Conservation (phyloP, 768 basidiomycete genomes). For the Trametes cinnabarina region DNA sequence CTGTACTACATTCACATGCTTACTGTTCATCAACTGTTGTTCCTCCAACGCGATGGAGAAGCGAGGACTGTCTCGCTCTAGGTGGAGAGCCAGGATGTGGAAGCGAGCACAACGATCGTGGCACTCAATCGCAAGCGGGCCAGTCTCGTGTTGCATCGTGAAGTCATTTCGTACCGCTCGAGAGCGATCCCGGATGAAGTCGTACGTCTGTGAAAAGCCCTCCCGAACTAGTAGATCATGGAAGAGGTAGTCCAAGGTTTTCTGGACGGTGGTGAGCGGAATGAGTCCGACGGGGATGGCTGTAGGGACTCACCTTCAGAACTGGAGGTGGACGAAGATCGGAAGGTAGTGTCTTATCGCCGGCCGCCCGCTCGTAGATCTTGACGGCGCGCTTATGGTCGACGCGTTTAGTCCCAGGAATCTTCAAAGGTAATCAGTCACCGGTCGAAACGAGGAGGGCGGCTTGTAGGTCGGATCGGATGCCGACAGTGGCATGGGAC, state of each 20-base stretch:
- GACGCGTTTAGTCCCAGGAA: slow-evolving; percentile 80
- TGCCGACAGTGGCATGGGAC: neutral
- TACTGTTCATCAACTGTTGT: slow-evolving; percentile 90
- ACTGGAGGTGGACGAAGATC: slow-evolving; percentile 87
- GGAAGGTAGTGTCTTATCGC: slow-evolving; percentile 87
- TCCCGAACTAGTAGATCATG: slow-evolving; percentile 69
- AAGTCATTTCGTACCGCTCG: slow-evolving; percentile 91
- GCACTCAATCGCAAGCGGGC: slow-evolving; percentile 77
- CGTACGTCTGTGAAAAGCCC: slow-evolving; percentile 68
- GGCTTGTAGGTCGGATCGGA: slow-evolving; percentile 7
- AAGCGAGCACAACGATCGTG: slow-evolving; percentile 93
- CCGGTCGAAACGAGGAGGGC: neutral
- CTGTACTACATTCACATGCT: slow-evolving; percentile 29
- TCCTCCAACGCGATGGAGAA: slow-evolving; percentile 75
- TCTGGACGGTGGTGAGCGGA: slow-evolving; percentile 39
- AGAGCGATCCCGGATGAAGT: slow-evolving; percentile 90
- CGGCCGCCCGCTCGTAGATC: slow-evolving; percentile 91
- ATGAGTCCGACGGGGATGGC: neutral
- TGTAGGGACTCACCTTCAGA: slow-evolving; percentile 56
- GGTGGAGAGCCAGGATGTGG: slow-evolving; percentile 82
- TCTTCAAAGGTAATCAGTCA: slow-evolving; percentile 47
- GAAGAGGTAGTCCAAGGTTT: slow-evolving; percentile 91
- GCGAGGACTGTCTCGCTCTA: slow-evolving; percentile 50
- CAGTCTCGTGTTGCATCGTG: slow-evolving; percentile 85
- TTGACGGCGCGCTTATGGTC: slow-evolving; percentile 89